Percentiles rank a stretch among this genome's conserved stretches.
Evolutionary conservation across 1,139 yeast genomes (phyloP).

Genomic region (Nakaseomyces nivariensis): DNA sequence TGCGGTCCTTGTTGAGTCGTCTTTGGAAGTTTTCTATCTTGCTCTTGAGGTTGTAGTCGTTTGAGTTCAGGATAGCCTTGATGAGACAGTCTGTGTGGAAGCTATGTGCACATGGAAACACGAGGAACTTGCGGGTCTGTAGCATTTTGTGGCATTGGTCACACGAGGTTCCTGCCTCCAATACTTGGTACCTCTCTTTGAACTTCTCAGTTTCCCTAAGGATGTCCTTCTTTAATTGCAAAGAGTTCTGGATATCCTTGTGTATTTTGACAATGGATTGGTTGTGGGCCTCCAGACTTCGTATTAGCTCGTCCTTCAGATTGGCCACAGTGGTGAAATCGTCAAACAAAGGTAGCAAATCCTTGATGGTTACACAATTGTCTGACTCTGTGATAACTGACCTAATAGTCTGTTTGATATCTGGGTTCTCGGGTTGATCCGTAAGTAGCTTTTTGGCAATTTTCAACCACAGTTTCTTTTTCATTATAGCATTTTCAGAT

Average conservation of each 20-base stretch:
- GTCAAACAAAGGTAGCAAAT: constrained; percentile 74
- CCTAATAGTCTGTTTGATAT: constrained; percentile 27
- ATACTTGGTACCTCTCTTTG: constrained; percentile 41
- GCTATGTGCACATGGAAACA: constrained; percentile 85
- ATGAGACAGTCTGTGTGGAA: constrained; percentile 84
- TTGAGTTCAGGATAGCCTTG: constrained; percentile 46
- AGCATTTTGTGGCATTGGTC: constrained; percentile 57
- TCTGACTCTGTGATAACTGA: constrained; percentile 40
- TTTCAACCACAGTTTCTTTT: constrained; percentile 67
- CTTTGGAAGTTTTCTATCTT: constrained; percentile 48
- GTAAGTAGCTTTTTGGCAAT: constrained; percentile 47
- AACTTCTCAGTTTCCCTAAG: constrained; percentile 47
- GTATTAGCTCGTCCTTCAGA: constrained; percentile 73
- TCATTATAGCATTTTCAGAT: constrained; percentile 33
- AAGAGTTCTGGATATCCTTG: constrained; percentile 67
- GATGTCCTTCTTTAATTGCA: constrained; percentile 52
- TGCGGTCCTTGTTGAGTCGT: constrained; percentile 29
- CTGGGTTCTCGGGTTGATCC: constrained; percentile 15
- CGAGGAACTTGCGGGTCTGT: constrained; percentile 62
- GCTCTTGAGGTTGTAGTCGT: constrained; percentile 60
- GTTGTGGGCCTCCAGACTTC: constrained; percentile 67
- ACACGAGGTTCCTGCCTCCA: constrained; percentile 84
- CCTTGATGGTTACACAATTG: constrained; percentile 62
- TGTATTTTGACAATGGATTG: constrained; percentile 52
- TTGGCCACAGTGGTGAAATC: constrained; percentile 74